Evolutionary conservation across 2,329 filamentous ascomycete genomes (phyloP).

Genomic region (Sarocladium oryzae): DNA sequence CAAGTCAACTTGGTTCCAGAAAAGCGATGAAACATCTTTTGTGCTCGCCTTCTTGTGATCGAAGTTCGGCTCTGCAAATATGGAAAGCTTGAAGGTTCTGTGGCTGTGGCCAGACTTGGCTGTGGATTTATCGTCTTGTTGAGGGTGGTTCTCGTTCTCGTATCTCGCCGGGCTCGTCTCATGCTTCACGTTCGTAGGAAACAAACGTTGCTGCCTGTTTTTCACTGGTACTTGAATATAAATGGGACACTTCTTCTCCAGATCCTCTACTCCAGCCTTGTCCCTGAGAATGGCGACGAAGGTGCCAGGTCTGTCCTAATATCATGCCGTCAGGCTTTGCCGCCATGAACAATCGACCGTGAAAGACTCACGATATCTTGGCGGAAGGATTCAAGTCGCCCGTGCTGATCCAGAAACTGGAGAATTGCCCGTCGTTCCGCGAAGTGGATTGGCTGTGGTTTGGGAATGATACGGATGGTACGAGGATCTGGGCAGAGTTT

Average conservation of each 20-base stretch:
- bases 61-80: slow-evolving; percentile 33
- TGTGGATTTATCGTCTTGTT: not conserved
- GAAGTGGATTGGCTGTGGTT: slow-evolving; percentile 44
- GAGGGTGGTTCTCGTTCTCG: no score
- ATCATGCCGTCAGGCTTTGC: no score
- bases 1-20: not conserved
- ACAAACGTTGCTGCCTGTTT: not conserved
- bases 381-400: slow-evolving; percentile 43
- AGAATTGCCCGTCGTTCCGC: slow-evolving; percentile 50
- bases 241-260: slow-evolving; percentile 23
- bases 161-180: not conserved
- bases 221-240: not conserved
- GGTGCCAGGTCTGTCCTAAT: slow-evolving; percentile 28
- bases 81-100: slow-evolving; percentile 35
- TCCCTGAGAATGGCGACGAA: slow-evolving; percentile 44
- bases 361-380: slow-evolving; percentile 16
- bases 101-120: not conserved
- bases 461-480: slow-evolving; percentile 44
- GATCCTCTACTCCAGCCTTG: slow-evolving; percentile 28
- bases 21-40: slow-evolving; percentile 22
- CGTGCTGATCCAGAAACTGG: slow-evolving; percentile 42
- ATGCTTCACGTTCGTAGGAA: not conserved
- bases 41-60: slow-evolving; percentile 25
- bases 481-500: slow-evolving; percentile 15
- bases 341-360: no score